Percentiles rank a stretch among this genome's conserved stretches.
phyloP scores from a whole-genome alignment of 2,329 filamentous ascomycete species.

The Tetracladium maxilliforme region DNA sequence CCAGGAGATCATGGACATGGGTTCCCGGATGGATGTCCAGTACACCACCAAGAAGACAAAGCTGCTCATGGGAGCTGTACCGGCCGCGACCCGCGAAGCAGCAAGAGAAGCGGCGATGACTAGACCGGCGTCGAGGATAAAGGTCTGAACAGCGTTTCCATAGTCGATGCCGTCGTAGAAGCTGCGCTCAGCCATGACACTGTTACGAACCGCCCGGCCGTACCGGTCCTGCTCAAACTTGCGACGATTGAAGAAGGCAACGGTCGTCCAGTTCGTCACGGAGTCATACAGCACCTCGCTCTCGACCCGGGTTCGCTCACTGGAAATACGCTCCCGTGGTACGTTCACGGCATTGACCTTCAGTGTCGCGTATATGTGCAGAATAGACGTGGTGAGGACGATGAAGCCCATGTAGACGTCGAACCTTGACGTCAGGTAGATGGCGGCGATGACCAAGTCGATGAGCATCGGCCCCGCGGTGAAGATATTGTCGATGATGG shows the following conservation, averaged over 20 bases:
- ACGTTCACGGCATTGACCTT: conserved; percentile 86
- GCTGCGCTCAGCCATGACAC: too few species aligned
- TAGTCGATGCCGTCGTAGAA: too few species aligned
- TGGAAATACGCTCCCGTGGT: too few species aligned
- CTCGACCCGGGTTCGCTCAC: conserved; percentile 86
- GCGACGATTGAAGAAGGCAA: conserved; percentile 83
- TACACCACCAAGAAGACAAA: conserved; percentile 66
- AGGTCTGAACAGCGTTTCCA: conserved; percentile 69
- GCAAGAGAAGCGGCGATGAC: conserved; percentile 59
- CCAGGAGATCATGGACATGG: conserved; percentile 78
- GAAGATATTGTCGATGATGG: conserved; percentile 52
- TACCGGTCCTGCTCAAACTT: conserved; percentile 66
- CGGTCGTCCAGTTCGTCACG: conserved; percentile 94
- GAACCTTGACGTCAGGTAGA: conserved; percentile 64
- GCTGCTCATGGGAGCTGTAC: conserved; percentile 48
- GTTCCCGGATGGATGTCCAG: conserved; percentile 67
- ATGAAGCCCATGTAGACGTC: conserved; percentile 85
- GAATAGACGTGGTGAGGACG: conserved; percentile 81
- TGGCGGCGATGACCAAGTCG: conserved; percentile 74
- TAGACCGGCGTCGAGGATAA: conserved; percentile 67
- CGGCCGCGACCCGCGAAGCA: conserved; percentile 61
- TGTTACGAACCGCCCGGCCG: conserved; percentile 51
- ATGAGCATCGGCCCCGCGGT: conserved; percentile 90
- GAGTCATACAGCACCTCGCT: conserved; percentile 98
- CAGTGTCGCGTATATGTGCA: conserved; percentile 92